Percentiles rank a stretch among this genome's conserved stretches.
Evolutionary conservation across 2,329 filamentous ascomycete species (phyloP).

Genomic region (Phyllachora maydis): DNA sequence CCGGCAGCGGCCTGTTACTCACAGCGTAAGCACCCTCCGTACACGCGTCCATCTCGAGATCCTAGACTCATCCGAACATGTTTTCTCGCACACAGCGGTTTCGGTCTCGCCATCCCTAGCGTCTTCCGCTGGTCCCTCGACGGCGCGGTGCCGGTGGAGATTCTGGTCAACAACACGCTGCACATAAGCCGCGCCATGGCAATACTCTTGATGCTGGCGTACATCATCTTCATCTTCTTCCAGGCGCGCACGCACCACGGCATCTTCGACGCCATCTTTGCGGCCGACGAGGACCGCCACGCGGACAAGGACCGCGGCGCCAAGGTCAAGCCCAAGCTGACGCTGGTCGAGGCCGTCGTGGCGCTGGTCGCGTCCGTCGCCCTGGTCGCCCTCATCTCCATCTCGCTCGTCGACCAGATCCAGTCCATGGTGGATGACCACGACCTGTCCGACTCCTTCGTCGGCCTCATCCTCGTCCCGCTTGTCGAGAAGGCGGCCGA

Average conservation of each 20-base stretch:
- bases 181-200: slow-evolving; percentile 52
- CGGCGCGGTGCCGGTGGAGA: slow-evolving; percentile 7
- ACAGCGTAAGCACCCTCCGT: slow-evolving; percentile 48
- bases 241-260: slow-evolving; percentile 60
- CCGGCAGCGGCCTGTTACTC: slow-evolving; percentile 55
- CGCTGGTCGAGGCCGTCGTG: slow-evolving; percentile 49
- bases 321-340: slow-evolving; percentile 41
- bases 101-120: slow-evolving; percentile 28
- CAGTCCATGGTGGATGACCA: slow-evolving; percentile 27
- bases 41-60: background rate
- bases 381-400: slow-evolving; percentile 52
- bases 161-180: slow-evolving; percentile 30
- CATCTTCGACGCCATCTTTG: slow-evolving; percentile 56
- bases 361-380: slow-evolving; percentile 42
- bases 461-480: slow-evolving; percentile 57
- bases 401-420: slow-evolving; percentile 56
- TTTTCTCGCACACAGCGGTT: too few species aligned
- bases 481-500: slow-evolving; percentile 76
- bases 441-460: slow-evolving; percentile 28
- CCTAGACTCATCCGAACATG: too few species aligned
- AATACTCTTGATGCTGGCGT: slow-evolving; percentile 50
- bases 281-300: slow-evolving; percentile 47
- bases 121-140: slow-evolving; percentile 31
- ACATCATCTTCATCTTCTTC: slow-evolving; percentile 46
- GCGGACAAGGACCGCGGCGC: slow-evolving; percentile 39